These are phyloP conservation scores for Magnaporthales sp. DNA, from an alignment of 2,329 filamentous ascomycete genomes.

Conservation along the genomic window DNA sequence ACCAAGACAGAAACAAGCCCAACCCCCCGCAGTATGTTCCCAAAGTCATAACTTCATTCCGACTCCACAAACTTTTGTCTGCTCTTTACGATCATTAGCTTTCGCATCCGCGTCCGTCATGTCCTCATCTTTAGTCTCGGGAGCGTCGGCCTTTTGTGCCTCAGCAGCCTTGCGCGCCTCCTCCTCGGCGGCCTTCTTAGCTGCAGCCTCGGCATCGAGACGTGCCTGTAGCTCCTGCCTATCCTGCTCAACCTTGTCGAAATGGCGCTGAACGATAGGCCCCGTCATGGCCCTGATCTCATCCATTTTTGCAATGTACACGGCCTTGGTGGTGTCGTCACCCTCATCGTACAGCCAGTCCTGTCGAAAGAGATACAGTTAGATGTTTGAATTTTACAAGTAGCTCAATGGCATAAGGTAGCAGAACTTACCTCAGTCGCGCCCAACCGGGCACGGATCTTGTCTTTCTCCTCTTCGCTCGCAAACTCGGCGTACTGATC, in stretches of 20 bases:
- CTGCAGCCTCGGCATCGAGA: slow-evolving; percentile 68
- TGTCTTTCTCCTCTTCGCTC: slow-evolving; percentile 81
- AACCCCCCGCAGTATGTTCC: neutral
- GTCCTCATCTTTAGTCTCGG: slow-evolving; percentile 44
- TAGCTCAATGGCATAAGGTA: slow-evolving; percentile 4
- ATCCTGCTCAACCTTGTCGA: slow-evolving; percentile 87
- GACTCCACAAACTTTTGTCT: neutral
- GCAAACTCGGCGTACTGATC: slow-evolving; percentile 84
- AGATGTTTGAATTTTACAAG: neutral
- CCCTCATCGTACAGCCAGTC: slow-evolving; percentile 98
- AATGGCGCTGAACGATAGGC: slow-evolving; percentile 87
- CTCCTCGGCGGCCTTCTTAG: slow-evolving; percentile 57
- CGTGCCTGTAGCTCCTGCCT: slow-evolving; percentile 70
- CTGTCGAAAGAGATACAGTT: slow-evolving; percentile 33
- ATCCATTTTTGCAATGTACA: slow-evolving; percentile 92
- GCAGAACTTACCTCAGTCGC: slow-evolving; percentile 65
- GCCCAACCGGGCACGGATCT: slow-evolving; percentile 75
- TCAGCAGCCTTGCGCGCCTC: slow-evolving; percentile 46
- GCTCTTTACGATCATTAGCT: slow-evolving; percentile 1
- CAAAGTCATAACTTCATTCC: slow-evolving; percentile 2
- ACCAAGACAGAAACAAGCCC: neutral
- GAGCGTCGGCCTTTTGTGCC: slow-evolving; percentile 34
- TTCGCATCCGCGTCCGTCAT: slow-evolving; percentile 52
- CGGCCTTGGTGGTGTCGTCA: slow-evolving; percentile 85
- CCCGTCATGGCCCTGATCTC: slow-evolving; percentile 88